Conservation (phyloP, 257 asterid species). For the Penstemon eatonii region DNA sequence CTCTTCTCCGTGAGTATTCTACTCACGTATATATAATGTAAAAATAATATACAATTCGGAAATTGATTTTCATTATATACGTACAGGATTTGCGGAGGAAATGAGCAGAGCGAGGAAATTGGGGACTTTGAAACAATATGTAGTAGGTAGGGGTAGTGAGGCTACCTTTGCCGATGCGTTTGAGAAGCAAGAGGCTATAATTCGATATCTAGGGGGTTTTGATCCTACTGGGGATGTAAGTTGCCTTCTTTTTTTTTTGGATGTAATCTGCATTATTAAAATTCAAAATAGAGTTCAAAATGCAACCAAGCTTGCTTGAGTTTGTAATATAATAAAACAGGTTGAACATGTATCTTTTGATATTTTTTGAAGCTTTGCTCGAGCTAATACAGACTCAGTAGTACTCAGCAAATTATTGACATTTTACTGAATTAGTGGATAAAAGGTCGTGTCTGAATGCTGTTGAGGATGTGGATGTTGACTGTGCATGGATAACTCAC, state of each 20-base stretch:
- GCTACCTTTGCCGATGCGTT: constrained; percentile 69
- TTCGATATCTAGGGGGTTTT: constrained; percentile 67
- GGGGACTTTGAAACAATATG: constrained; percentile 60
- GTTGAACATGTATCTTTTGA: no score
- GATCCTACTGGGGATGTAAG: constrained; percentile 86
- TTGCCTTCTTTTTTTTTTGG: not conserved
- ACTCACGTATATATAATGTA: no score
- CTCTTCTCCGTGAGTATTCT: constrained; percentile 65
- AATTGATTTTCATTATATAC: constrained; percentile 13
- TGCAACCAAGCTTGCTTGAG: no score
- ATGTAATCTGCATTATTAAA: not conserved
- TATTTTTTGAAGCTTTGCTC: not conserved
- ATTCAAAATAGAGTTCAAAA: no score
- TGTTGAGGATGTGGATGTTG: constrained; percentile 11
- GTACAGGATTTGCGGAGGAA: constrained; percentile 78
- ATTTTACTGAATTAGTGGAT: constrained; percentile 2
- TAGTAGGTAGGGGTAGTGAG: constrained; percentile 75
- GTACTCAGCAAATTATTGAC: constrained; percentile 5
- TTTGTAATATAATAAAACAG: no score
- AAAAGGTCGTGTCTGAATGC: constrained; percentile 15
- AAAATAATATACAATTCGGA: not conserved
- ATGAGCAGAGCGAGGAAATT: constrained; percentile 78
- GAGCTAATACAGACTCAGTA: not conserved
- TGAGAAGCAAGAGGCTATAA: constrained; percentile 77
- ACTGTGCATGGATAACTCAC: constrained; percentile 6